Percentiles rank a stretch among this genome's conserved stretches.
Evolutionary conservation across 192 early-diverging fungal species (phyloP).

Genomic region (Obelidium mucronatum): DNA sequence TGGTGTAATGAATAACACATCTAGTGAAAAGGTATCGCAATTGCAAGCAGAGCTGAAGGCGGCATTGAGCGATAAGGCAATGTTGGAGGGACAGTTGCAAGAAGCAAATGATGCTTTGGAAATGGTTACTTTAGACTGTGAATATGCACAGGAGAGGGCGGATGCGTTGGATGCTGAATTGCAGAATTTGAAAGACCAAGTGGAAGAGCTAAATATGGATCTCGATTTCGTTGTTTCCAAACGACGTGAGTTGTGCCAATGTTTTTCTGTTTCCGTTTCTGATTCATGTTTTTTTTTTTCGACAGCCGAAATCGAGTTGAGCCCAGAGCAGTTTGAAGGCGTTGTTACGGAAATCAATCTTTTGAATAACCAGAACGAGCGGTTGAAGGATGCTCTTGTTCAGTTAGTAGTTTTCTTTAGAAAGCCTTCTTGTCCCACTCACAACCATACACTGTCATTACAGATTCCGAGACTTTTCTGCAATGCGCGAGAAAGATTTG

Average conservation of each 20-base stretch:
- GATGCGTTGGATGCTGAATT: slow-evolving; percentile 80
- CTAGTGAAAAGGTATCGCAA: slow-evolving; percentile 67
- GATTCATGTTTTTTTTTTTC: background rate
- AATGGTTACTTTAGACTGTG: slow-evolving; percentile 87
- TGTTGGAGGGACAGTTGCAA: slow-evolving; percentile 69
- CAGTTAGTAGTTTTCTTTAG: no score
- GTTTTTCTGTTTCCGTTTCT: background rate
- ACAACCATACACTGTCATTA: no score
- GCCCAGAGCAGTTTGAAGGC: slow-evolving; percentile 29
- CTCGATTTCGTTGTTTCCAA: slow-evolving; percentile 52
- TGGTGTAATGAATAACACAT: slow-evolving; percentile 4
- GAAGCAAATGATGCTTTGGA: slow-evolving; percentile 84
- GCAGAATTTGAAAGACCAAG: slow-evolving; percentile 74
- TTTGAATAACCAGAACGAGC: slow-evolving; percentile 83
- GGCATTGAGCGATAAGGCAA: slow-evolving; percentile 76
- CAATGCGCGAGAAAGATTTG: slow-evolving; percentile 74
- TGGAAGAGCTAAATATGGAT: slow-evolving; percentile 78
- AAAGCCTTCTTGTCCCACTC: no score
- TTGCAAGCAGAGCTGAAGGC: slow-evolving; percentile 76
- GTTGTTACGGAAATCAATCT: slow-evolving; percentile 60
- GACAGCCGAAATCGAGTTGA: slow-evolving; percentile 25
- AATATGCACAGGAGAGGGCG: slow-evolving; percentile 88
- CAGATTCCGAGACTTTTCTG: slow-evolving; percentile 78
- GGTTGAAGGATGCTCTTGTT: slow-evolving; percentile 87
- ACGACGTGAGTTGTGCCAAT: slow-evolving; percentile 1